Evolutionary conservation across 2,329 filamentous ascomycete genomes (phyloP), one percentile per base, ranked within the genome.

Genomic region (Metarhizium sp.): DNA sequence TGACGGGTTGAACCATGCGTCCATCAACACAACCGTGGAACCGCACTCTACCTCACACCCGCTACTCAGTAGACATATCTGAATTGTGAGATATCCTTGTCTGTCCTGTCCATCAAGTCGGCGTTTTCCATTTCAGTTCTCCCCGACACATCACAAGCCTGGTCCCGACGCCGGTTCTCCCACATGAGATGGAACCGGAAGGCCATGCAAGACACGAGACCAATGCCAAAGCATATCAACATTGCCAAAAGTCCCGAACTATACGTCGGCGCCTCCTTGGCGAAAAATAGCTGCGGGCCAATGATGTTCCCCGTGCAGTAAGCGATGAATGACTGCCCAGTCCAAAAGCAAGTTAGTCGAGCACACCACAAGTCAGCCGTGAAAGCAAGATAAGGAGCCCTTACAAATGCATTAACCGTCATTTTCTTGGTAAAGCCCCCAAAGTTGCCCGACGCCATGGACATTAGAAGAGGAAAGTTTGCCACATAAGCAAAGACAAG

Each of bases 371-470:
- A 10, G 13, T 34, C 6, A 5, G 25, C 25, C 16, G 13, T 25
- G 34, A 16, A 2, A 11, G 5, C 36, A 43, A 6, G 51, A 42
- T 5, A 3, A 34, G 16, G 2, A 6, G 6, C 10, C 36, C 82
- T 14, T 50, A 65, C 62, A 60, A 80, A 75, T 1, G 81, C 80
- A 8, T 83, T 77, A 13, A 79, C 77, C 4, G 80, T 77, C 1
- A 76, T 74, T 61, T 84, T 85, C 69, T 86, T 86, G 1, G 82
- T 86, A 53, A 83, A 80, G 0, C 82, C 83, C 20, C 77, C 81
- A 36, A 84, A 72, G 61, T 86, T 86, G 7, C 79, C 73, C 1
- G 77, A 76, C 40, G 81, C 72, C 69, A 85, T 74, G 11, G 78
- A 78, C 66, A 85, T 73, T 48, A 76, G 68, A 36, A 85, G 71